Evolutionary conservation across 139 green algal genomes (phyloP).

Genomic region (Tetradesmus lagerheimii): DNA sequence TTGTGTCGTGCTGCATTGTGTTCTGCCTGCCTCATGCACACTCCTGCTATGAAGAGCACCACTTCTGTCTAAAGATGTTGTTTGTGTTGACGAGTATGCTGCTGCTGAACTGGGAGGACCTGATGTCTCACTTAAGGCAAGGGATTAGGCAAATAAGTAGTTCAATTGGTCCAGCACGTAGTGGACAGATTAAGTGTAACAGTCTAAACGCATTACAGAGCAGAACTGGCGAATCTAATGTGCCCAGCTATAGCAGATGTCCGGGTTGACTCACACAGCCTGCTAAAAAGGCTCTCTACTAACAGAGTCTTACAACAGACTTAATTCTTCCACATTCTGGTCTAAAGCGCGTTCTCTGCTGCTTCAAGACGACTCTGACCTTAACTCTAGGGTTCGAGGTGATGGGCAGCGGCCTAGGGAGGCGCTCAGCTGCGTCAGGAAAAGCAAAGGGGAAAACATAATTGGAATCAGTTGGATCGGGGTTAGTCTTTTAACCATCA

Average conservation of each 20-base stretch:
- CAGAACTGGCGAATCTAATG: neutral
- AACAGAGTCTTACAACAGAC: neutral
- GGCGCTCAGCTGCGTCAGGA: neutral
- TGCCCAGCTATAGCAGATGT: neutral
- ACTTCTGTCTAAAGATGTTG: neutral
- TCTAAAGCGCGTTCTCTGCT: neutral
- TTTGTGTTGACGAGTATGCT: neutral
- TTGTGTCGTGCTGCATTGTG: neutral
- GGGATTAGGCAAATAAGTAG: neutral
- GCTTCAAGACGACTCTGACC: neutral
- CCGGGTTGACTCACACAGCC: neutral
- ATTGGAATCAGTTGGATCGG: neutral
- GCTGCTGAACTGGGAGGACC: neutral
- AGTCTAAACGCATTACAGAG: neutral
- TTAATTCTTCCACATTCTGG: neutral
- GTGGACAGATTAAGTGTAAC: neutral
- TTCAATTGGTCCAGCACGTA: neutral
- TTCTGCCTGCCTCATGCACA: neutral
- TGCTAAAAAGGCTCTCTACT: neutral
- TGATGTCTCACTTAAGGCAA: neutral
- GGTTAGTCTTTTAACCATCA: neutral
- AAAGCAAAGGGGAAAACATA: neutral
- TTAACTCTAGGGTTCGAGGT: neutral
- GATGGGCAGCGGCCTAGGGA: neutral
- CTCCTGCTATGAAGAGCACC: too few species aligned